Percentiles rank a stretch among this genome's conserved stretches.
Conservation (phyloP, 2,329 filamentous ascomycete genomes). For the Xylariaceae sp. region DNA sequence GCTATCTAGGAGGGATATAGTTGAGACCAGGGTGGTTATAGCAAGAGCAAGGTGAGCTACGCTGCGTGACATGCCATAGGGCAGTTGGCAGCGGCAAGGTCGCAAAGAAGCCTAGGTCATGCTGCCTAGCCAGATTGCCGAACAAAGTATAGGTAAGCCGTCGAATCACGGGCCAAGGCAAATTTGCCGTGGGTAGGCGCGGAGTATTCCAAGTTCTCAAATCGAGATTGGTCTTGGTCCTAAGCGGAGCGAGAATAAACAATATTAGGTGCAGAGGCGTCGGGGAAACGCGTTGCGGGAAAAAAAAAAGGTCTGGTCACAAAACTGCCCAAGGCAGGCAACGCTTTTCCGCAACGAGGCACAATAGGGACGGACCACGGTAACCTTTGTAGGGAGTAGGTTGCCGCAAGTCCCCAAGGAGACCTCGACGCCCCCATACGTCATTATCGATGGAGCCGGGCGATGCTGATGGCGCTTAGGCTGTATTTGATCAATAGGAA, state of each 20-base stretch:
- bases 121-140: conserved; percentile 31
- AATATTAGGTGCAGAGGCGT: conserved; percentile 6
- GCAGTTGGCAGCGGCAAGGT: conserved; percentile 29
- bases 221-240: conserved; percentile 10
- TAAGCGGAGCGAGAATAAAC: conserved; percentile 10
- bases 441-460: conserved; percentile 3
- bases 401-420: conserved; percentile 7
- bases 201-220: conserved; percentile 8
- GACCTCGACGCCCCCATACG: conserved; percentile 9
- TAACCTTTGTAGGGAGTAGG: conserved; percentile 5
- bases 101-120: conserved; percentile 29
- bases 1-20: conserved; percentile 31
- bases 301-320: neutral
- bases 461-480: conserved; percentile 1
- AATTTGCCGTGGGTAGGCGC: conserved; percentile 16
- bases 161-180: conserved; percentile 24
- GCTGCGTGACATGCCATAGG: conserved; percentile 33
- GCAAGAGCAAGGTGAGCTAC: conserved; percentile 29
- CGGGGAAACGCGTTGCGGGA: conserved; percentile 9
- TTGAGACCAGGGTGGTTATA: conserved; percentile 33
- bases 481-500: conserved; percentile 3
- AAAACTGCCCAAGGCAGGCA: conserved; percentile 7
- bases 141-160: conserved; percentile 23
- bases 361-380: neutral
- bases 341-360: conserved; percentile 9